phyloP scores from a whole-genome alignment of 768 basidiomycete genomes.

The Suillus clintonianus region DNA sequence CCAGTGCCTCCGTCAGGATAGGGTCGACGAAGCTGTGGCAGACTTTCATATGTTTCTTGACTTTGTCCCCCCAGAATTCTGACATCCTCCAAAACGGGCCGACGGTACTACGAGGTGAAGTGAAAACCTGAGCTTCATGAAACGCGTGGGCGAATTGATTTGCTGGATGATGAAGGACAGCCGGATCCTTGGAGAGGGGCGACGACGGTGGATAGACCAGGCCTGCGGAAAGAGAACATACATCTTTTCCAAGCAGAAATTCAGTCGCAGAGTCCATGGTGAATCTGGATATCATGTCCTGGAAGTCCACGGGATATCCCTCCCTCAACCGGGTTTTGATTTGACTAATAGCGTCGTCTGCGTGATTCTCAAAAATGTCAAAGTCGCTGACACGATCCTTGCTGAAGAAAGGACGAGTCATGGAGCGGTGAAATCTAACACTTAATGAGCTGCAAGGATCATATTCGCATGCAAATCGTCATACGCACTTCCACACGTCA shows the following conservation, averaged over 20 bases:
- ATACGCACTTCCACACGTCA: constrained; percentile 59
- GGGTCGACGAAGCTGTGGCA: constrained; percentile 55
- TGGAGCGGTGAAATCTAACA: constrained; percentile 55
- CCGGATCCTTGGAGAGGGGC: constrained; percentile 9
- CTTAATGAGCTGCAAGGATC: not conserved
- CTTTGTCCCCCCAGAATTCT: constrained; percentile 54
- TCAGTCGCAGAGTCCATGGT: constrained; percentile 62
- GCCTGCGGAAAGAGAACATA: constrained; percentile 46
- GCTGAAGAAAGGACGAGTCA: constrained; percentile 64
- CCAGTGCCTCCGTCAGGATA: constrained; percentile 49
- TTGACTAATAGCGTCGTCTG: constrained; percentile 46
- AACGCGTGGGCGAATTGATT: constrained; percentile 51
- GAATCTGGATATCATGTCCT: constrained; percentile 58
- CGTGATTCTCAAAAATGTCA: constrained; percentile 54
- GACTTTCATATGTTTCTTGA: constrained; percentile 45
- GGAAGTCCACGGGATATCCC: constrained; percentile 50
- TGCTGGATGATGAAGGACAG: constrained; percentile 33
- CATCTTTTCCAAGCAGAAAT: constrained; percentile 54
- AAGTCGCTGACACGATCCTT: constrained; percentile 55
- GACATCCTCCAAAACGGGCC: constrained; percentile 51
- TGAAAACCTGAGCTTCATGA: constrained; percentile 45
- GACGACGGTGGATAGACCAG: constrained; percentile 47
- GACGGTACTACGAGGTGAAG: constrained; percentile 39
- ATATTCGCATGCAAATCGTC: not conserved
- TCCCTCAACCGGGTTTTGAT: constrained; percentile 43